Evolutionary conservation across 1,139 yeast genomes (phyloP).

Genomic region (Suhomyces anneliseae): DNA sequence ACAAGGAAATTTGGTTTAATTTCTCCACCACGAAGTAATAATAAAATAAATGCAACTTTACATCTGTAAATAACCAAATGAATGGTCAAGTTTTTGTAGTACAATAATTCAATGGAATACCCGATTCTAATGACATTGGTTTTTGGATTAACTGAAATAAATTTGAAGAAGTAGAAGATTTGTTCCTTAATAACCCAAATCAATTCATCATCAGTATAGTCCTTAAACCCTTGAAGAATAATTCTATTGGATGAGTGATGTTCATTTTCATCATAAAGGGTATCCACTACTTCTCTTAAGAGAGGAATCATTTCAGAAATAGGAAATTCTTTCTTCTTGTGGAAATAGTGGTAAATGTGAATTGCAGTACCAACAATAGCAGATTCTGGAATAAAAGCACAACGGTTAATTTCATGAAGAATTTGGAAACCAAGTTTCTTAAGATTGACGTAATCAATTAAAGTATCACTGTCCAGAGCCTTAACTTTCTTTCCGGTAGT

Average conservation of each 20-base stretch:
- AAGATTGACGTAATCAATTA: slow-evolving; percentile 27
- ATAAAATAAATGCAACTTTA: slow-evolving; percentile 34
- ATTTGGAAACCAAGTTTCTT: slow-evolving; percentile 45
- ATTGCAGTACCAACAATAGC: slow-evolving; percentile 41
- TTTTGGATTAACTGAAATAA: slow-evolving; percentile 31
- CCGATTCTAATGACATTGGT: slow-evolving; percentile 29
- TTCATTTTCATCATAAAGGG: slow-evolving; percentile 24
- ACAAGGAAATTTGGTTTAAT: slow-evolving; percentile 16
- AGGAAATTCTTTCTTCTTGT: slow-evolving; percentile 14
- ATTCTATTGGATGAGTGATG: slow-evolving; percentile 22
- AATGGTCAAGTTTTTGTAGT: slow-evolving; percentile 45
- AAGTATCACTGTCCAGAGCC: slow-evolving; percentile 9
- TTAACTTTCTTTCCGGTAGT: background rate
- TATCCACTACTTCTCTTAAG: slow-evolving; percentile 24
- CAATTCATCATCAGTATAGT: slow-evolving; percentile 16
- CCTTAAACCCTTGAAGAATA: slow-evolving; percentile 17
- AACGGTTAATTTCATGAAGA: slow-evolving; percentile 42
- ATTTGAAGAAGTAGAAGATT: slow-evolving; percentile 36
- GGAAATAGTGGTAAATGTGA: slow-evolving; percentile 32
- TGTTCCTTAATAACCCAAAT: slow-evolving; percentile 27
- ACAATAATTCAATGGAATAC: slow-evolving; percentile 43
- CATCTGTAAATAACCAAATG: slow-evolving; percentile 43
- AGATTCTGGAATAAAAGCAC: slow-evolving; percentile 38
- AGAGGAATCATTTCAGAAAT: slow-evolving; percentile 32
- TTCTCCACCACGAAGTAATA: slow-evolving; percentile 15